Evolutionary conservation across 306 rosid genomes (phyloP).

Genomic region (Lagenaria siceraria): DNA sequence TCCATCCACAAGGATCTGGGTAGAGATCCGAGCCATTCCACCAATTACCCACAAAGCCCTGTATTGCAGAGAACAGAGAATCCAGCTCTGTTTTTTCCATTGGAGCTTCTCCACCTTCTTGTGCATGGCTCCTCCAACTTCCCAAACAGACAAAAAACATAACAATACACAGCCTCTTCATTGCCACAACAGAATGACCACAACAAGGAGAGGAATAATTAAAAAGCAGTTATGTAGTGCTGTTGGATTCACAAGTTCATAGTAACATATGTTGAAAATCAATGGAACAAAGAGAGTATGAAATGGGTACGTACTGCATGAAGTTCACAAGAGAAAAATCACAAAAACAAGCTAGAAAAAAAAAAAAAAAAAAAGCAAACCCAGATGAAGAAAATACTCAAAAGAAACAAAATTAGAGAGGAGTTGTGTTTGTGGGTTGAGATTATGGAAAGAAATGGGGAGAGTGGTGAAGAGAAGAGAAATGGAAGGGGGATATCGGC

Average conservation of each 20-base stretch:
- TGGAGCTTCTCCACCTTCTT: slow-evolving; percentile 44
- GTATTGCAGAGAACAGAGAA: slow-evolving; percentile 63
- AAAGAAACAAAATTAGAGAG: not conserved
- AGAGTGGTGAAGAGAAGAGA: slow-evolving; percentile 34
- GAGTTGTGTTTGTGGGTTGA: not conserved
- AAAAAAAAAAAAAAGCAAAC: too few species aligned
- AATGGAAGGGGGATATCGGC: not conserved
- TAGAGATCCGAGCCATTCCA: slow-evolving; percentile 98
- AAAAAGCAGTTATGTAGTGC: not conserved
- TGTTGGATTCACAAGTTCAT: not conserved
- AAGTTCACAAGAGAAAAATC: slow-evolving; percentile 9
- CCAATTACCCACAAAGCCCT: slow-evolving; percentile 84
- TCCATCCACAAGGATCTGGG: slow-evolving; percentile 99
- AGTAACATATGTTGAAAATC: not conserved
- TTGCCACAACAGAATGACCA: slow-evolving; percentile 16
- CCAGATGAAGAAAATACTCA: not conserved
- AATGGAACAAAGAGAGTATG: not conserved
- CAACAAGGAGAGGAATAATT: not conserved
- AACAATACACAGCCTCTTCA: slow-evolving; percentile 21
- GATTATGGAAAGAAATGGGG: slow-evolving; percentile 10
- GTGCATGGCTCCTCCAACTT: slow-evolving; percentile 34
- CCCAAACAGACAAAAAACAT: slow-evolving; percentile 23
- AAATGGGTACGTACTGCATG: slow-evolving; percentile 14
- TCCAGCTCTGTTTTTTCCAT: slow-evolving; percentile 65
- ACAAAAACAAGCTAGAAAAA: not conserved